Evolutionary conservation across 1,284 basidiomycete species (phyloP).

Genomic region (Ganoderma sp.): DNA sequence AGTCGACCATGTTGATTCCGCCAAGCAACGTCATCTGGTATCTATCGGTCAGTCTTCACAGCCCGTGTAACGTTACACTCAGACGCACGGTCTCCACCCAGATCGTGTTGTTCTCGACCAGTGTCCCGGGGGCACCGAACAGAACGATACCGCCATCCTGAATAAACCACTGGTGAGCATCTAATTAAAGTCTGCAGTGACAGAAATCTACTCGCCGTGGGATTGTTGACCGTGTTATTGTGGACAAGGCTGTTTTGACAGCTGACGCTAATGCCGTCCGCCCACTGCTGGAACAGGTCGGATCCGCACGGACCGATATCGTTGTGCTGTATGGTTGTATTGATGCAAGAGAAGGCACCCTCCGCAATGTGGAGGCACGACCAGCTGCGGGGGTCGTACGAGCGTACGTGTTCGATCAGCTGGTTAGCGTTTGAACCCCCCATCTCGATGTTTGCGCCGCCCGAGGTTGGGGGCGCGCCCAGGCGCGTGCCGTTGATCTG

Average conservation of each 20-base stretch:
- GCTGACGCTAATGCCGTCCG: slow-evolving; percentile 83
- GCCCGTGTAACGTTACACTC: not conserved
- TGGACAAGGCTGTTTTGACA: slow-evolving; percentile 71
- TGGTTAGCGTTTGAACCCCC: slow-evolving; percentile 72
- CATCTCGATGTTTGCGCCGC: slow-evolving; percentile 80
- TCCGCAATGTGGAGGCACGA: slow-evolving; percentile 75
- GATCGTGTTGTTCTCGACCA: slow-evolving; percentile 79
- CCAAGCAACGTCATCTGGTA: slow-evolving; percentile 71
- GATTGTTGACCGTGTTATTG: slow-evolving; percentile 74
- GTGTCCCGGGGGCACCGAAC: slow-evolving; percentile 80
- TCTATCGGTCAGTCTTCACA: slow-evolving; percentile 8
- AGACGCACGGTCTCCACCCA: slow-evolving; percentile 65
- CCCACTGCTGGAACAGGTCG: slow-evolving; percentile 74
- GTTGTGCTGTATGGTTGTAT: slow-evolving; percentile 74
- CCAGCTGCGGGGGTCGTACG: slow-evolving; percentile 76
- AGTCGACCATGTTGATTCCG: slow-evolving; percentile 85
- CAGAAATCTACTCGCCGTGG: slow-evolving; percentile 51
- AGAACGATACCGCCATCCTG: slow-evolving; percentile 82
- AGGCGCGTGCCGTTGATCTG: slow-evolving; percentile 72
- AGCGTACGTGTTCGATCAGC: slow-evolving; percentile 72
- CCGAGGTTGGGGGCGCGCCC: slow-evolving; percentile 54
- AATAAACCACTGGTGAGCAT: not conserved
- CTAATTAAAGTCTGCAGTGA: not conserved
- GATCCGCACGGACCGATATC: slow-evolving; percentile 80
- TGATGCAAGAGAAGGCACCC: slow-evolving; percentile 69